phyloP scores from a whole-genome alignment of 306 rosid species.

The Trifolium dubium region DNA sequence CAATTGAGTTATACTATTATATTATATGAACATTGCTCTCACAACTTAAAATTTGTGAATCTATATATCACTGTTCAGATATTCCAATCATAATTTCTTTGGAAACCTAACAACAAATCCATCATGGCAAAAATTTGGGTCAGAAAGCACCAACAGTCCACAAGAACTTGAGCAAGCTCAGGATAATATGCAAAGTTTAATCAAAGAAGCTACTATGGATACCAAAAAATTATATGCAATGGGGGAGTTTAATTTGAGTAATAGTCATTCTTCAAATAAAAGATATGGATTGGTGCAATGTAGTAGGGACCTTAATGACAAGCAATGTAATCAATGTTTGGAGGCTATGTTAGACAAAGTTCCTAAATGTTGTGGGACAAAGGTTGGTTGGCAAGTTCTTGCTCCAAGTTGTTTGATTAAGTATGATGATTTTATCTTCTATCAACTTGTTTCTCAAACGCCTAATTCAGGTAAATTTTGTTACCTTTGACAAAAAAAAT shows the following conservation, averaged over 20 bases:
- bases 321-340: conserved; percentile 45
- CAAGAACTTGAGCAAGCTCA: conserved; percentile 29
- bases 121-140: conserved; percentile 17
- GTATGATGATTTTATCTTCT: conserved; percentile 44
- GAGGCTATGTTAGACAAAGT: conserved; percentile 37
- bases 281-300: conserved; percentile 54
- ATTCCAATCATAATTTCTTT: conserved; percentile 39
- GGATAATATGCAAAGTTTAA: conserved; percentile 36
- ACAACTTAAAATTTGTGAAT: neutral
- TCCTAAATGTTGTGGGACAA: conserved; percentile 44
- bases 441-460: conserved; percentile 16
- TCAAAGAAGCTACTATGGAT: conserved; percentile 41
- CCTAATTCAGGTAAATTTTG: conserved; percentile 5
- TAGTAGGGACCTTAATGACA: conserved; percentile 42
- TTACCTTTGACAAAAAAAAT: no score
- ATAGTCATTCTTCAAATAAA: neutral
- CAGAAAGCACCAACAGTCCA: conserved; percentile 10
- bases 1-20: neutral
- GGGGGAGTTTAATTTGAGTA: conserved; percentile 33
- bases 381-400: conserved; percentile 42
- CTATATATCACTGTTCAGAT: neutral
- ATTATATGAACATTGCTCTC: neutral
- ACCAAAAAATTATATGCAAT: conserved; percentile 38
- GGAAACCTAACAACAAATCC: conserved; percentile 35
- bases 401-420: conserved; percentile 49